Evolutionary conservation across 2,329 filamentous ascomycete species (phyloP).

Genomic region (Hypomyces rosellus): DNA sequence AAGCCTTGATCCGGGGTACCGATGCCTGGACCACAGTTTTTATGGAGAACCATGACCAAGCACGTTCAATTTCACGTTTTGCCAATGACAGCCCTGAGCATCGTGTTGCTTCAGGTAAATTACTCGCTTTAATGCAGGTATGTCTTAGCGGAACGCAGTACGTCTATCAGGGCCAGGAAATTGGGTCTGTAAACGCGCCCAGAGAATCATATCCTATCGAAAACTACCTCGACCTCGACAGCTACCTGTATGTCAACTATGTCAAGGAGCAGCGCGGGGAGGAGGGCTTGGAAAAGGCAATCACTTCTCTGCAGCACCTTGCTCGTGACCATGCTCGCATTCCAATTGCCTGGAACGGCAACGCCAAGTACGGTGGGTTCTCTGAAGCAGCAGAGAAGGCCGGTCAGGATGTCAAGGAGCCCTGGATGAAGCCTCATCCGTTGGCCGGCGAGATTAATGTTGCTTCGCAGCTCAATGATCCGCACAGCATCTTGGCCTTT

Average conservation of each 20-base stretch:
- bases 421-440: slow-evolving; percentile 30
- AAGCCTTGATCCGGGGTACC: slow-evolving; percentile 44
- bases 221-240: slow-evolving; percentile 44
- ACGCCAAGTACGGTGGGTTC: slow-evolving; percentile 26
- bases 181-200: slow-evolving; percentile 58
- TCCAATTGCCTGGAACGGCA: slow-evolving; percentile 57
- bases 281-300: slow-evolving; percentile 30
- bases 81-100: slow-evolving; percentile 42
- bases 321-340: slow-evolving; percentile 58
- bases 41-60: slow-evolving; percentile 61
- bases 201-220: slow-evolving; percentile 52
- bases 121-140: slow-evolving; percentile 49
- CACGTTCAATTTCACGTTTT: slow-evolving; percentile 51
- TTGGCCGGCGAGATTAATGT: slow-evolving; percentile 45
- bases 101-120: slow-evolving; percentile 47
- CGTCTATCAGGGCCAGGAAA: slow-evolving; percentile 62
- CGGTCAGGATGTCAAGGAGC: slow-evolving; percentile 21
- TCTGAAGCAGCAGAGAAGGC: slow-evolving; percentile 29
- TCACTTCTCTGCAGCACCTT: slow-evolving; percentile 27
- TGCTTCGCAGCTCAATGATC: slow-evolving; percentile 41
- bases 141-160: slow-evolving; percentile 55
- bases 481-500: slow-evolving; percentile 28
- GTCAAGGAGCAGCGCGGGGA: slow-evolving; percentile 22
- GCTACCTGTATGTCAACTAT: slow-evolving; percentile 35
- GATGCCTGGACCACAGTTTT: slow-evolving; percentile 60